phyloP scores from a whole-genome alignment of 805 yeast genomes.

The Priceomyces fermenticarens region DNA sequence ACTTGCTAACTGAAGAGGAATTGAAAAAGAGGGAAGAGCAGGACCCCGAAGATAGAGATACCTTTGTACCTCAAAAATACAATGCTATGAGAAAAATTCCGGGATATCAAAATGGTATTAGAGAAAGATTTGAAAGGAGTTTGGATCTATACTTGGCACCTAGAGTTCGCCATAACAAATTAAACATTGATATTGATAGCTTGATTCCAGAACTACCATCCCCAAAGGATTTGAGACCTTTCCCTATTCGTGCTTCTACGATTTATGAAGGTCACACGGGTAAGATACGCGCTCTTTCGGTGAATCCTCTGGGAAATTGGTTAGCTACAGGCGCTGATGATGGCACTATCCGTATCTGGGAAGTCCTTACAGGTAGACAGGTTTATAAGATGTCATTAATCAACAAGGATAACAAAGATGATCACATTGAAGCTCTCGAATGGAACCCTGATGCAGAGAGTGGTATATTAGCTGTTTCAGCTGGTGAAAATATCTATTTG shows the following conservation, averaged over 20 bases:
- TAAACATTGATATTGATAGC: conserved; percentile 93
- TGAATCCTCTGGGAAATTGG: conserved; percentile 91
- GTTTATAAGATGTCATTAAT: conserved; percentile 62
- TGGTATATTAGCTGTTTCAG: conserved; percentile 82
- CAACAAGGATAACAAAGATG: conserved; percentile 59
- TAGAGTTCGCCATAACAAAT: conserved; percentile 84
- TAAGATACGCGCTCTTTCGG: conserved; percentile 73
- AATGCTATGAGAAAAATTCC: conserved; percentile 86
- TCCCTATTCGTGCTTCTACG: conserved; percentile 90
- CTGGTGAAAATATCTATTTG: conserved; percentile 75
- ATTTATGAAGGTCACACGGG: conserved; percentile 80
- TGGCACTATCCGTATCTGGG: conserved; percentile 96
- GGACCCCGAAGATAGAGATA: conserved; percentile 76
- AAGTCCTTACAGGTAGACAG: conserved; percentile 91
- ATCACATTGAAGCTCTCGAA: conserved; percentile 73
- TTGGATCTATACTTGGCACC: conserved; percentile 92
- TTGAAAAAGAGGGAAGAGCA: conserved; percentile 61
- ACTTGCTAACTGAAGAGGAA: conserved; percentile 78
- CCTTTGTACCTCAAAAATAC: conserved; percentile 78
- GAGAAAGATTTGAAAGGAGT: conserved; percentile 93
- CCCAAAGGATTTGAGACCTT: conserved; percentile 93
- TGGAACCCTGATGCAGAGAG: conserved; percentile 82
- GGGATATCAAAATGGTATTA: conserved; percentile 78
- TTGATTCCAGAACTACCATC: conserved; percentile 95
- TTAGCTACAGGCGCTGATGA: conserved; percentile 98